These are phyloP conservation scores for Lumnitzera racemosa DNA, from an alignment of 345 rosid species.

Conservation along the genomic window DNA sequence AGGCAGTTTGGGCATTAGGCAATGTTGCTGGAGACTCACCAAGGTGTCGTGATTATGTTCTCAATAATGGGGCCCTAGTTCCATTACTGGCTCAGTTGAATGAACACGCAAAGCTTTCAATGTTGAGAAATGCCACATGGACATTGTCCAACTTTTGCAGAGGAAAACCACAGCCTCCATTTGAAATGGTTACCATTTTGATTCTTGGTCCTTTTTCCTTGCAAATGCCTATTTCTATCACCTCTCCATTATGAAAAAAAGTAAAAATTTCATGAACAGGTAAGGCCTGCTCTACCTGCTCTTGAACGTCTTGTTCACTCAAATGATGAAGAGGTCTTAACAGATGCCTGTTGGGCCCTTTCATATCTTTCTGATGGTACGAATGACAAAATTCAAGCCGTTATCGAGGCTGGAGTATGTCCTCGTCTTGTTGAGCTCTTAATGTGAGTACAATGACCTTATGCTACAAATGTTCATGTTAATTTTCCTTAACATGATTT, in stretches of 20 bases:
- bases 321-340: conserved; percentile 42
- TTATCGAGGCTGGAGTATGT: conserved; percentile 38
- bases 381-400: conserved; percentile 47
- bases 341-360: conserved; percentile 50
- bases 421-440: conserved; percentile 38
- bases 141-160: conserved; percentile 41
- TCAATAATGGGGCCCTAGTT: conserved; percentile 28
- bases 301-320: conserved; percentile 40
- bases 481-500: neutral
- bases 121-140: conserved; percentile 51
- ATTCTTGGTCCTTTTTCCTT: too few species aligned
- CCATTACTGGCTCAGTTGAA: conserved; percentile 37
- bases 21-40: conserved; percentile 50
- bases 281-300: conserved; percentile 45
- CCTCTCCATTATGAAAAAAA: too few species aligned
- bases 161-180: conserved; percentile 43
- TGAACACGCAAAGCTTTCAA: conserved; percentile 38
- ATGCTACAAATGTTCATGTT: too few species aligned
- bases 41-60: conserved; percentile 41
- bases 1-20: conserved; percentile 54
- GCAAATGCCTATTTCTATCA: too few species aligned
- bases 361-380: conserved; percentile 47
- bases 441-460: conserved; percentile 17
- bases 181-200: conserved; percentile 29
- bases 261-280: conserved; percentile 10